Percentiles rank a stretch among this genome's conserved stretches.
Conservation (phyloP, 1,284 basidiomycete species). For the Phlebopus sp. region DNA sequence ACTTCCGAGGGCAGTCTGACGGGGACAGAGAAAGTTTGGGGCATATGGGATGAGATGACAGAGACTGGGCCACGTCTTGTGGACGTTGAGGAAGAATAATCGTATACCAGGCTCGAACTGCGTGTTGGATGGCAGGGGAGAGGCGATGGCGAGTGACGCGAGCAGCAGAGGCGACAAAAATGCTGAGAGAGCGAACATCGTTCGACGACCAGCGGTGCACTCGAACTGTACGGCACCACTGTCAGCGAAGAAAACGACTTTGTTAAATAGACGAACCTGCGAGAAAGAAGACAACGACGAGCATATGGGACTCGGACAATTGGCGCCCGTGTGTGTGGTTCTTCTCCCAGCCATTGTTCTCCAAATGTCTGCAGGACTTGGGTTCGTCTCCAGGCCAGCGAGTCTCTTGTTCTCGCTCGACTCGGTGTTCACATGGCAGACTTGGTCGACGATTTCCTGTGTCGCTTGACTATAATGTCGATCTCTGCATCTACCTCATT, state of each 20-base stretch:
- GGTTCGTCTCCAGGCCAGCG: too few species aligned
- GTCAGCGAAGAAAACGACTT: too few species aligned
- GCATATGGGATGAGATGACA: slow-evolving; percentile 45
- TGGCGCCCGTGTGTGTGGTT: too few species aligned
- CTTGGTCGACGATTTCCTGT: too few species aligned
- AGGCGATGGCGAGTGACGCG: slow-evolving; percentile 30
- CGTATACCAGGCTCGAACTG: slow-evolving; percentile 20
- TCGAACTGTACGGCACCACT: too few species aligned
- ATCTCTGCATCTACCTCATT: too few species aligned
- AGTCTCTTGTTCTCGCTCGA: too few species aligned
- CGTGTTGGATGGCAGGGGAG: slow-evolving; percentile 26
- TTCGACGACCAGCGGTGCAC: background rate
- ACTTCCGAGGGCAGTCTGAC: slow-evolving; percentile 24
- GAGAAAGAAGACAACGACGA: too few species aligned
- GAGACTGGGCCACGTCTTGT: slow-evolving; percentile 32
- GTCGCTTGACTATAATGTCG: too few species aligned
- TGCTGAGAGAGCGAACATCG: slow-evolving; percentile 41
- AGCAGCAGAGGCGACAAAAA: slow-evolving; percentile 37
- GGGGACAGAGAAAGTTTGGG: slow-evolving; percentile 38
- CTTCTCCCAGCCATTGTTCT: slow-evolving; percentile 30
- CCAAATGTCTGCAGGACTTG: slow-evolving; percentile 15
- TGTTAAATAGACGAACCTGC: too few species aligned
- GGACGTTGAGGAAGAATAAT: slow-evolving; percentile 26
- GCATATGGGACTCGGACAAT: too few species aligned
- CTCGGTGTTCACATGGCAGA: background rate